Percentiles rank a stretch among this genome's conserved stretches.
These are phyloP conservation scores for Setaria italica DNA, from an alignment of 202 grass and related monocot species.

Conservation along the genomic window DNA sequence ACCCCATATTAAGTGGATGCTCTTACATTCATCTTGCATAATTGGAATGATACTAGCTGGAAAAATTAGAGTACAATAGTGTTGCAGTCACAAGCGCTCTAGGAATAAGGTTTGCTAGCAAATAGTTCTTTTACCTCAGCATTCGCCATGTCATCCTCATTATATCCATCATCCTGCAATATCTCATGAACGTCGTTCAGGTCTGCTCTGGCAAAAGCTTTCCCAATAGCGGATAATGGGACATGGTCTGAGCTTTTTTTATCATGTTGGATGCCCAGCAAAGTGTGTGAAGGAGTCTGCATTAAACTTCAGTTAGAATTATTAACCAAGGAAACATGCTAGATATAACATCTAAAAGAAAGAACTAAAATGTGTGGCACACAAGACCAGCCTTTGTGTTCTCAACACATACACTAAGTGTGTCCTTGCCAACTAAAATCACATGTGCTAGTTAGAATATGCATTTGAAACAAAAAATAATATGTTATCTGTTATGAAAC, in stretches of 20 bases:
- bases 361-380: slow-evolving; percentile 16
- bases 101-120: slow-evolving; percentile 16
- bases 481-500: slow-evolving; percentile 32
- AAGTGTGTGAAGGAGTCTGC: slow-evolving; percentile 67
- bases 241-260: slow-evolving; percentile 45
- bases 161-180: slow-evolving; percentile 65
- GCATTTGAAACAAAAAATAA: slow-evolving; percentile 27
- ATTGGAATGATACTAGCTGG: background rate
- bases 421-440: slow-evolving; percentile 5
- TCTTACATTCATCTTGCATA: slow-evolving; percentile 3
- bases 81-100: background rate
- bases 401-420: slow-evolving; percentile 7
- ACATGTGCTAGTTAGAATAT: background rate
- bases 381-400: slow-evolving; percentile 24
- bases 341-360: slow-evolving; percentile 5
- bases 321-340: slow-evolving; percentile 9
- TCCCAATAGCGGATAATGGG: slow-evolving; percentile 58
- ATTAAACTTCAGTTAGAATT: slow-evolving; percentile 34
- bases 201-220: slow-evolving; percentile 71
- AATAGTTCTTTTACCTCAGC: slow-evolving; percentile 63
- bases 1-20: background rate
- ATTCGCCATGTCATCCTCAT: slow-evolving; percentile 59
- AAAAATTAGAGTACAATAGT: background rate
- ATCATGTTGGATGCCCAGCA: slow-evolving; percentile 60
- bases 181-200: slow-evolving; percentile 61